A percentile compares a stretch with the other conserved stretches of the same genome.
phyloP scores from a whole-genome alignment of 257 asterid species.

The Nemophila menziesii region DNA sequence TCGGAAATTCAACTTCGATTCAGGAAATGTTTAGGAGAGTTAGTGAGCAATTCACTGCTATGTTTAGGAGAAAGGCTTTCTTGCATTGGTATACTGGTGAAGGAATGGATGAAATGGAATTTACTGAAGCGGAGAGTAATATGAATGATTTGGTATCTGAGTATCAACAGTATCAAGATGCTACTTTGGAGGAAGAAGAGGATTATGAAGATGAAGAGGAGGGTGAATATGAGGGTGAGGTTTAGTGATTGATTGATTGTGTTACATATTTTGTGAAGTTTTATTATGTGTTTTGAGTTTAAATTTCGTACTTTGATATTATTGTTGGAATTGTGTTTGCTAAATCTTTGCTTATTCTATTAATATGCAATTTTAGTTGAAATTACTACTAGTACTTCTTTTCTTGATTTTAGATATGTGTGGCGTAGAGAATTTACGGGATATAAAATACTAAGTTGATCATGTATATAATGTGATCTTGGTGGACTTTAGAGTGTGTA shows the following conservation, averaged over 20 bases:
- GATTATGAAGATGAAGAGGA: slow-evolving; percentile 65
- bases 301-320: background rate
- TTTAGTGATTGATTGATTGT: background rate
- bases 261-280: too few relatives aligned
- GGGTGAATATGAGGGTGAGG: slow-evolving; percentile 15
- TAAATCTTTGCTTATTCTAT: too few relatives aligned
- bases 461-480: too few relatives aligned
- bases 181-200: slow-evolving; percentile 81
- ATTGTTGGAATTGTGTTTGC: background rate
- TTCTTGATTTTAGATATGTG: too few relatives aligned
- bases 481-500: too few relatives aligned
- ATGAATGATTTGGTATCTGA: slow-evolving; percentile 85
- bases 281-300: background rate
- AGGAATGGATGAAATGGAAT: slow-evolving; percentile 88
- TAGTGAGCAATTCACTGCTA: slow-evolving; percentile 89
- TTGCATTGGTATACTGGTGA: slow-evolving; percentile 91
- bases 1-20: slow-evolving; percentile 80
- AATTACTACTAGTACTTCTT: too few relatives aligned
- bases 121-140: slow-evolving; percentile 82
- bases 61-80: slow-evolving; percentile 90
- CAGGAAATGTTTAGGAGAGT: slow-evolving; percentile 92
- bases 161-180: slow-evolving; percentile 92
- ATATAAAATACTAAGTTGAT: too few relatives aligned
- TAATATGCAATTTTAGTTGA: too few relatives aligned
- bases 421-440: too few relatives aligned